phyloP scores from a whole-genome alignment of 2,329 filamentous ascomycete genomes.

The Epichloe coenophiala region DNA sequence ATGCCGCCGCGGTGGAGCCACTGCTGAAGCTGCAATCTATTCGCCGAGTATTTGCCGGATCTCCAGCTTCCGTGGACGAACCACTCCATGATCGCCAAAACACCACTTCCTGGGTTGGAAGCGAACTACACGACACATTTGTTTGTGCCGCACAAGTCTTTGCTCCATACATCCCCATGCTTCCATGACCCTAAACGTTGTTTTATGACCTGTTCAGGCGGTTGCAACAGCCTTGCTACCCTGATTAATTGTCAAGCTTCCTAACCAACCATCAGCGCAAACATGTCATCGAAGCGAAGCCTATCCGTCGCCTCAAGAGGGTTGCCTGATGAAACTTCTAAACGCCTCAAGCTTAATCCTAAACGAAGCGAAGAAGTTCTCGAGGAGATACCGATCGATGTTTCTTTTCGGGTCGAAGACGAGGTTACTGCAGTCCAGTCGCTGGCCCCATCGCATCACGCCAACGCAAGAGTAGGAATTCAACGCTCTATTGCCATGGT shows the following conservation, averaged over 20 bases:
- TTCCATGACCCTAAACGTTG: neutral
- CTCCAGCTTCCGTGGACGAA: too few relatives aligned
- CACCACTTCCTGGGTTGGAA: neutral
- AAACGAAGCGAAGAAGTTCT: neutral
- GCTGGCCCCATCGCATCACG: conserved; percentile 17
- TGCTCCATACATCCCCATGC: neutral
- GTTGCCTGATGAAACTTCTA: conserved; percentile 14
- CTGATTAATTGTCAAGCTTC: neutral
- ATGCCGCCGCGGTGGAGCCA: neutral
- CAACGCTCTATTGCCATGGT: conserved; percentile 42
- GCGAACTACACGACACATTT: neutral
- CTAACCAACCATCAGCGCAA: neutral
- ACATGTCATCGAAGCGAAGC: conserved; percentile 25
- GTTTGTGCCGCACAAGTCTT: neutral
- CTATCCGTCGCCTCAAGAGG: conserved; percentile 15
- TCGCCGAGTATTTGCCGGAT: neutral
- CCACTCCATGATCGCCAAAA: too few relatives aligned
- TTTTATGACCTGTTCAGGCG: neutral
- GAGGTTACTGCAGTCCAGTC: conserved; percentile 10
- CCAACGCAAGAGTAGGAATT: conserved; percentile 25
- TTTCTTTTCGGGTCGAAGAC: conserved; percentile 4
- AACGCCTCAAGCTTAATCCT: conserved; percentile 13
- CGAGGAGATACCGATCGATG: neutral
- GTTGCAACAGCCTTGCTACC: neutral
- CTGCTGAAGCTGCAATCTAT: neutral